phyloP scores from a whole-genome alignment of 2,329 filamentous ascomycete genomes.

The Colletotrichum lentis region DNA sequence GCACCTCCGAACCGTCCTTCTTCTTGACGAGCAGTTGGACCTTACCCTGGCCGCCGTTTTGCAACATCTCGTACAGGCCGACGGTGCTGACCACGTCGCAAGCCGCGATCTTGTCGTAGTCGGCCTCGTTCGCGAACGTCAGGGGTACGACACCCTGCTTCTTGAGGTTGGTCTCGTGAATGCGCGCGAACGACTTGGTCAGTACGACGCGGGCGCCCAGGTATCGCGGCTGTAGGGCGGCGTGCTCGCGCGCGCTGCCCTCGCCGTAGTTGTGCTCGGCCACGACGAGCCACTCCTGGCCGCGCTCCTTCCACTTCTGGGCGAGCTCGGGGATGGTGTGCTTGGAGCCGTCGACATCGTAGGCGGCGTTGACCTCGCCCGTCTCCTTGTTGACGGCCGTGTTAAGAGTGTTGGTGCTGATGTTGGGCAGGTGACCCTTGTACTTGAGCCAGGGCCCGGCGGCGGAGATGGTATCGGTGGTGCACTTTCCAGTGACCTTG shows the following conservation, averaged over 20 bases:
- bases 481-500: conserved; percentile 98
- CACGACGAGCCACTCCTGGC: conserved; percentile 87
- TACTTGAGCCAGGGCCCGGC: conserved; percentile 98
- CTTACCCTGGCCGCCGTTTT: conserved; percentile 78
- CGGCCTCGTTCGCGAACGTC: conserved; percentile 85
- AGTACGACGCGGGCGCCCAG: conserved; percentile 86
- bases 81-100: conserved; percentile 85
- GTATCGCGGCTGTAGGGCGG: conserved; percentile 89
- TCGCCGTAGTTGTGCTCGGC: conserved; percentile 98
- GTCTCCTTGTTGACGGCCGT: conserved; percentile 93
- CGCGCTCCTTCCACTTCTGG: conserved; percentile 78
- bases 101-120: conserved; percentile 84
- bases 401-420: conserved; percentile 95
- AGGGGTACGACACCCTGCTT: conserved; percentile 97
- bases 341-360: conserved; percentile 79
- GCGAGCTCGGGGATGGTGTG: conserved; percentile 88
- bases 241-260: conserved; percentile 87
- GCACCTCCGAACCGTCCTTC: conserved; percentile 67
- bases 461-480: conserved; percentile 97
- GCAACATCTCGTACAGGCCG: conserved; percentile 83
- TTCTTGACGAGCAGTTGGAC: conserved; percentile 75
- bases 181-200: conserved; percentile 86
- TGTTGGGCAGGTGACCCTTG: conserved; percentile 98
- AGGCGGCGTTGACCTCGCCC: conserved; percentile 89
- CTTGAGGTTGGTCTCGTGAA: conserved; percentile 96